phyloP scores from a whole-genome alignment of 2,329 filamentous ascomycete genomes.

The Diaporthe australafricana region DNA sequence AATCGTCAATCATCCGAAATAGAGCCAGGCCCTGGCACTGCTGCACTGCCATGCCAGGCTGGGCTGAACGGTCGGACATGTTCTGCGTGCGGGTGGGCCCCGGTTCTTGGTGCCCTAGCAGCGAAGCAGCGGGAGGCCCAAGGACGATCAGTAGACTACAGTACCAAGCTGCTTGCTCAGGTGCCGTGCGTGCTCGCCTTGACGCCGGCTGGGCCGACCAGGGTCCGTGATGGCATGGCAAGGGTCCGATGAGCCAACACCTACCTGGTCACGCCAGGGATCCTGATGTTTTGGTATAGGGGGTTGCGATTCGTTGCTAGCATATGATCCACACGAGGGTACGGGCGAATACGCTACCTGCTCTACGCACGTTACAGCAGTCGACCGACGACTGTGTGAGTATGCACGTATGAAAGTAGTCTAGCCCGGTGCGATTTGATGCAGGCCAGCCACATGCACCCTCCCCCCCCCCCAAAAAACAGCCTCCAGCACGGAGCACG shows the following conservation, averaged over 20 bases:
- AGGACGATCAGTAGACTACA: neutral
- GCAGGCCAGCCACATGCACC: neutral
- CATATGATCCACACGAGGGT: conserved; percentile 2
- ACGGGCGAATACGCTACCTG: no score
- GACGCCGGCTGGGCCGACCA: conserved; percentile 22
- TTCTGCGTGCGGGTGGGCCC: conserved; percentile 17
- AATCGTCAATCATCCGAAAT: conserved; percentile 28
- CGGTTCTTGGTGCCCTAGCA: conserved; percentile 7
- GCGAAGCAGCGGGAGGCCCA: neutral
- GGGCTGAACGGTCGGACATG: conserved; percentile 23
- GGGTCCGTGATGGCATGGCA: conserved; percentile 27
- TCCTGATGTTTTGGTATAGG: neutral
- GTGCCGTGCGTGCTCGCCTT: conserved; percentile 22
- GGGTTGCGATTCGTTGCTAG: conserved; percentile 21
- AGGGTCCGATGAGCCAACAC: conserved; percentile 21
- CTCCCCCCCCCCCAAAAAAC: neutral
- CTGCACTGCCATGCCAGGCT: no score
- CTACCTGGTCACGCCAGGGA: conserved; percentile 9
- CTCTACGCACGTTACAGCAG: neutral
- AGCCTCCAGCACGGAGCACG: neutral
- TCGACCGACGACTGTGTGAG: neutral
- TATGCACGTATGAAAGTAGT: conserved; percentile 3
- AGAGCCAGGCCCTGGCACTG: conserved; percentile 14
- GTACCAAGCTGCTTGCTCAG: no score
- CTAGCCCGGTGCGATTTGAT: neutral